Percentiles rank a stretch among this genome's conserved stretches.
phyloP scores from a whole-genome alignment of 176 grass and related monocot species.

The Rhynchospora pubera region DNA sequence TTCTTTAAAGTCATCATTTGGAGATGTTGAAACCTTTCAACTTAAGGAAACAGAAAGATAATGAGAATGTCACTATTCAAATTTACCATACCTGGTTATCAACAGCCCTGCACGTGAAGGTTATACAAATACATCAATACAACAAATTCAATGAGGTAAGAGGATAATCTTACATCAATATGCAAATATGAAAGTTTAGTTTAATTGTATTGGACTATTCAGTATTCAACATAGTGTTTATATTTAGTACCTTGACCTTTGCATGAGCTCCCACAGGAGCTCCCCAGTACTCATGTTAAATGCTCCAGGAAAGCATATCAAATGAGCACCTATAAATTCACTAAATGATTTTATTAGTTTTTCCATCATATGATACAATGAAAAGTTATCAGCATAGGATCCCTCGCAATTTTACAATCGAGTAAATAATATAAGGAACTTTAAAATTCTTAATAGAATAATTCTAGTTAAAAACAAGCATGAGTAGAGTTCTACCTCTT shows the following conservation, averaged over 20 bases:
- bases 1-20: neutral
- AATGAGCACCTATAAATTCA: conserved; percentile 34
- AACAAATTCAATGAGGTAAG: neutral
- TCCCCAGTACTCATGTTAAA: conserved; percentile 64
- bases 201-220: neutral
- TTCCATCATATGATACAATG: neutral
- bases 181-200: neutral
- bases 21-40: neutral
- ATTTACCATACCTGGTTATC: conserved; percentile 54
- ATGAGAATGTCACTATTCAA: neutral
- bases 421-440: neutral
- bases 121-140: neutral
- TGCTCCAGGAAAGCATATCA: conserved; percentile 64
- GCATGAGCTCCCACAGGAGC: conserved; percentile 72
- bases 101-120: conserved; percentile 28
- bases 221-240: neutral
- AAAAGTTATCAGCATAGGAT: neutral
- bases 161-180: neutral
- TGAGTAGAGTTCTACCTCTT: conserved; percentile 29
- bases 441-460: neutral
- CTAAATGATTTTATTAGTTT: neutral
- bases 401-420: neutral
- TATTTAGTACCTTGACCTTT: conserved; percentile 54
- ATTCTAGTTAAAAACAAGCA: conserved; percentile 1
- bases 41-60: neutral